Evolutionary conservation across 2,329 filamentous ascomycete genomes (phyloP).

Genomic region (Fusarium illudens): DNA sequence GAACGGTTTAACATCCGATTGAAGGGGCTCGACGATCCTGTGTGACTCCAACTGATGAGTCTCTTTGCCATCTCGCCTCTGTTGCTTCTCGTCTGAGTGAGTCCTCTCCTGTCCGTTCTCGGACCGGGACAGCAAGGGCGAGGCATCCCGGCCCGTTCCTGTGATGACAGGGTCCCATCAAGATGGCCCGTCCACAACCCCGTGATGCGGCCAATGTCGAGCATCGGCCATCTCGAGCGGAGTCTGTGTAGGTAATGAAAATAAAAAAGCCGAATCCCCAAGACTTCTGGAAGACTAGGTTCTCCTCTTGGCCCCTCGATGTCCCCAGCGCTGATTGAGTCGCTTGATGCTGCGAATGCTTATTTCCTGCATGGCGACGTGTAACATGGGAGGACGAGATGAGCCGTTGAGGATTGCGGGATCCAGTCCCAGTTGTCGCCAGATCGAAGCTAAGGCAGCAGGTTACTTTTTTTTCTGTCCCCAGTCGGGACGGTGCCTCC

Average conservation of each 20-base stretch:
- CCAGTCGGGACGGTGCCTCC: not conserved
- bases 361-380: constrained; percentile 17
- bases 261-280: not conserved
- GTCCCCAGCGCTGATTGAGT: not conserved
- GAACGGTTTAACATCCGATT: not conserved
- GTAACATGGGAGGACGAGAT: not conserved
- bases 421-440: not conserved
- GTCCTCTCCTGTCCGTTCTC: constrained; percentile 5
- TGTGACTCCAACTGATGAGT: not conserved
- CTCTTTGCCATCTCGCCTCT: not conserved
- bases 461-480: not conserved
- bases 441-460: constrained; percentile 9
- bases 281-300: constrained; percentile 13
- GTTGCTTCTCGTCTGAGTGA: not conserved
- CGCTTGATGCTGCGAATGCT: constrained; percentile 24
- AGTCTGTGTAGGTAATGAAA: constrained; percentile 29
- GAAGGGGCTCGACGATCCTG: not conserved
- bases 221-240: constrained; percentile 12
- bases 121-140: not conserved
- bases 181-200: not conserved
- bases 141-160: constrained; percentile 2
- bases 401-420: not conserved
- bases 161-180: not conserved
- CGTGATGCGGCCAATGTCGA: not conserved
- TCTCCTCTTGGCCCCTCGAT: constrained; percentile 18